Conservation (phyloP, 2,329 filamentous ascomycete species). For the Samsoniella hepiali region DNA sequence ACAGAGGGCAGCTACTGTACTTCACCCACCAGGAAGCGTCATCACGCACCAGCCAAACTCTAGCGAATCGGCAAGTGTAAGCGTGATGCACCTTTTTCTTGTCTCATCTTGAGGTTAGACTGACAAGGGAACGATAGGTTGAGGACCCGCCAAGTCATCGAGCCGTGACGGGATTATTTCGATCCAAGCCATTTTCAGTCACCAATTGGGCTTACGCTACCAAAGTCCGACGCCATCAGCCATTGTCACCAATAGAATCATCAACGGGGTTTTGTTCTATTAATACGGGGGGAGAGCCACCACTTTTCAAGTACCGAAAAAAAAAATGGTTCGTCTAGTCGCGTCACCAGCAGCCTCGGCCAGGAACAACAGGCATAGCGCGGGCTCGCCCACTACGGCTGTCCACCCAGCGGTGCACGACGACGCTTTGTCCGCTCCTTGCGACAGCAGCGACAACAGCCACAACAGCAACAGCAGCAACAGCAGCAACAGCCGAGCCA, state of each 20-base stretch:
- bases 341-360: neutral
- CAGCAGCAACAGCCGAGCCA: neutral
- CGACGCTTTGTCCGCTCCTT: neutral
- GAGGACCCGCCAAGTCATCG: neutral
- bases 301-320: neutral
- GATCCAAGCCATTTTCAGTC: conserved; percentile 13
- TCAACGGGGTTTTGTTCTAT: neutral
- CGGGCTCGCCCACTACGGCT: neutral
- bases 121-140: neutral
- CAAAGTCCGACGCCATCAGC: conserved; percentile 6
- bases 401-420: conserved; percentile 13
- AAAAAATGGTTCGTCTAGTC: conserved; percentile 2
- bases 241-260: neutral
- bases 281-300: neutral
- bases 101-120: neutral
- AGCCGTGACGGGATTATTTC: neutral
- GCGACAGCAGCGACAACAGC: too few species aligned
- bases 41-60: neutral
- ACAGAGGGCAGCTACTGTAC: neutral
- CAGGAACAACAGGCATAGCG: neutral
- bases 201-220: conserved; percentile 11
- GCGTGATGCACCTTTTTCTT: neutral
- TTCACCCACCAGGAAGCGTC: neutral
- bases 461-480: too few species aligned
- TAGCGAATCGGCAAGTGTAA: conserved; percentile 6